Evolutionary conservation across 148 eudicot species (phyloP), one percentile per base, ranked within the genome.

Genomic region (Rhododendron kiyosumense): DNA sequence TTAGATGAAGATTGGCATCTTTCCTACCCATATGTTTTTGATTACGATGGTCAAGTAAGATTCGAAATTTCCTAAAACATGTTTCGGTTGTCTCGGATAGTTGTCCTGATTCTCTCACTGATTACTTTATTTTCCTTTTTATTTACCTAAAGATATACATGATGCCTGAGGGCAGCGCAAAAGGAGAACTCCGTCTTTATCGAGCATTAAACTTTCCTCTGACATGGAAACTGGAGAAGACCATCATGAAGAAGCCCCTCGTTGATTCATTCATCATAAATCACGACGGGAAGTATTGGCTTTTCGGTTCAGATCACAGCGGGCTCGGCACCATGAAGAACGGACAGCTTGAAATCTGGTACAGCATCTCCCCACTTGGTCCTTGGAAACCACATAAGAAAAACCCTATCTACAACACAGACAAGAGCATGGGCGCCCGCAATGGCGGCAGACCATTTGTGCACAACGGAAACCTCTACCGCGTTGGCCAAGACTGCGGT

Each of bases 1-100:
- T 90, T 97, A 86, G 98, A 97, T 89, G 99, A 97, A 84, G 93
- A 93, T 43, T 97, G 99, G 99, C 99, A 97, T 89, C 98, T 97
- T 85, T 97, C 99, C 57, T 95, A 91, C 87, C 99, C 99, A 30
- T 97, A 91, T 84, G 90, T 97, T 86, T 97, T 97, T 79, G 84
- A 92, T 67, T 91, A 92, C 90, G 88, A 91, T 79, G 96, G 89
- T 82, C 91, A 95, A 79, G 99, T 95, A 92, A 88, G 92, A 79
- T 81, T 30, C 81, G 77, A 71, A 45, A 80, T 67, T 51, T 46
- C 34, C 13, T 28, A 36, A 65, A 63, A 9, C 13, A 15, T 77
- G 38, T 63, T 83, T 32, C n/a, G 9, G 71, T 69, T 71, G 61
- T 18, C 59, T 52, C 18, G 15, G 12, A 52, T 54, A 24, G 26